Evolutionary conservation across 2,329 filamentous ascomycete genomes (phyloP).

Genomic region (Pezicula radicicola): DNA sequence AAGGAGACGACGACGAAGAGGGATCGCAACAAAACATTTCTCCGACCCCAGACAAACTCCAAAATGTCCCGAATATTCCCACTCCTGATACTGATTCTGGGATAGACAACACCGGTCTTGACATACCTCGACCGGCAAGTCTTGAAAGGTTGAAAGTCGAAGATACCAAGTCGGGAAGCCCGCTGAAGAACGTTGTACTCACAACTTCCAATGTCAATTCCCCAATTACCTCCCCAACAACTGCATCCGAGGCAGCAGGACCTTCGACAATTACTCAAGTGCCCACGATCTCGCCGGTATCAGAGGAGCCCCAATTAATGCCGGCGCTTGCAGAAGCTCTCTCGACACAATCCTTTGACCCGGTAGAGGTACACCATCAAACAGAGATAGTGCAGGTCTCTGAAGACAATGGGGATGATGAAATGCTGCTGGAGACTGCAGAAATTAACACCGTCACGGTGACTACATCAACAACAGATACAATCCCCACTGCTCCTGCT

Average conservation of each 20-base stretch:
- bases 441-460: too few relatives aligned
- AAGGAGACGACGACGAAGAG: constrained; percentile 47
- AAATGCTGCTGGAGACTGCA: too few relatives aligned
- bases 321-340: too few relatives aligned
- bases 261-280: background rate
- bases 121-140: constrained; percentile 4
- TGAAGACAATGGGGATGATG: too few relatives aligned
- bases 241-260: background rate
- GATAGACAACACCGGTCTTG: constrained; percentile 13
- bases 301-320: background rate
- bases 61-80: constrained; percentile 9
- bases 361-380: too few relatives aligned
- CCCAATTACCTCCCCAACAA: constrained; percentile 15
- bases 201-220: constrained; percentile 24
- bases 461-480: too few relatives aligned
- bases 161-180: constrained; percentile 21
- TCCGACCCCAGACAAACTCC: constrained; percentile 9
- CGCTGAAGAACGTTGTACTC: constrained; percentile 24
- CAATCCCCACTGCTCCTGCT: too few relatives aligned
- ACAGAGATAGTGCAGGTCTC: too few relatives aligned
- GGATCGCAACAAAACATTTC: constrained; percentile 32
- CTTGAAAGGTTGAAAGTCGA: constrained; percentile 14
- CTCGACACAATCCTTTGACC: too few relatives aligned
- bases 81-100: constrained; percentile 8
- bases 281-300: background rate